These are phyloP conservation scores for Helotiales sp. DNA, from an alignment of 2,329 filamentous ascomycete genomes.

Conservation along the genomic window DNA sequence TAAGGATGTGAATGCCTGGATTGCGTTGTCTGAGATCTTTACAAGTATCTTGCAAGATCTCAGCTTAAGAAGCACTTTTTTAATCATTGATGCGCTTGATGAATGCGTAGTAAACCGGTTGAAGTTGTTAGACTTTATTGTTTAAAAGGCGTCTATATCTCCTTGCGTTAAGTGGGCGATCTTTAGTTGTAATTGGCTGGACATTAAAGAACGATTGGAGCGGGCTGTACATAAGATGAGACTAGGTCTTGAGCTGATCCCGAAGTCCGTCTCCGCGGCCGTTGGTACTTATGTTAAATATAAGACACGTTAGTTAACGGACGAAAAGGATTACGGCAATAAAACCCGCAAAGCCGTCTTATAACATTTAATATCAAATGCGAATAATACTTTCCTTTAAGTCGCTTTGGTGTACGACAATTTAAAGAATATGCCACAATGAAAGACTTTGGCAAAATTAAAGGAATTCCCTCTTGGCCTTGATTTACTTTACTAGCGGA, in stretches of 20 bases:
- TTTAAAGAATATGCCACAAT: constrained; percentile 27
- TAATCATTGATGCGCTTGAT: background rate
- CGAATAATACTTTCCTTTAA: constrained; percentile 51
- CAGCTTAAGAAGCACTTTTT: too few species aligned
- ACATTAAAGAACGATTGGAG: constrained; percentile 46
- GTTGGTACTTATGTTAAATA: constrained; percentile 46
- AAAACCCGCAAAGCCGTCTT: background rate
- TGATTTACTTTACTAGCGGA: constrained; percentile 38
- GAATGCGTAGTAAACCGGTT: background rate
- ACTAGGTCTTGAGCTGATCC: constrained; percentile 47
- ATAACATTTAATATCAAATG: constrained; percentile 35
- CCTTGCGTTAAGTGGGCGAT: constrained; percentile 46
- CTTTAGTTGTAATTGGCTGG: constrained; percentile 42
- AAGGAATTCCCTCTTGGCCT: constrained; percentile 35
- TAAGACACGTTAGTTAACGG: constrained; percentile 42
- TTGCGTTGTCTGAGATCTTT: too few species aligned
- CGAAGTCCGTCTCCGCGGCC: constrained; percentile 42
- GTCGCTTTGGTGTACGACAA: constrained; percentile 47
- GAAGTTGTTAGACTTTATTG: constrained; percentile 45
- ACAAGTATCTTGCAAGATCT: too few species aligned
- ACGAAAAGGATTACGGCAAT: background rate
- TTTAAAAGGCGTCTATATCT: constrained; percentile 28
- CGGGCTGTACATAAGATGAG: constrained; percentile 30
- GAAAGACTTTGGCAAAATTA: constrained; percentile 26
- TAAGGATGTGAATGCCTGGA: constrained; percentile 30